Conservation (phyloP, 2,329 filamentous ascomycete species). For the Pezicula carpinea region DNA sequence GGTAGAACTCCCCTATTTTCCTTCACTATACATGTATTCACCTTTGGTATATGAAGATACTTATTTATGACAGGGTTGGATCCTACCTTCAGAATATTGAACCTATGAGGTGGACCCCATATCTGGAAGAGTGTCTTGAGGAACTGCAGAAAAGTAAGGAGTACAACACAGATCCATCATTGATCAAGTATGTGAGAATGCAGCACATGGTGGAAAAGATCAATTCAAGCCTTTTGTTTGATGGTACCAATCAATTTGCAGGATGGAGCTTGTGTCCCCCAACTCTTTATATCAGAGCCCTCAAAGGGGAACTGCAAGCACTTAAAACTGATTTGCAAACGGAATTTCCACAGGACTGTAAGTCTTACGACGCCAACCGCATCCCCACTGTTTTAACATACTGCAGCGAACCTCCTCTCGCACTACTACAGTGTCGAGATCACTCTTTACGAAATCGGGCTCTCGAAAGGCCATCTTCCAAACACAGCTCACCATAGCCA, state of each 20-base stretch:
- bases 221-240: neutral
- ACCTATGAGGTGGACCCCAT: conserved; percentile 9
- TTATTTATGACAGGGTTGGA: conserved; percentile 2
- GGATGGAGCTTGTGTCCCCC: neutral
- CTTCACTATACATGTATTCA: neutral
- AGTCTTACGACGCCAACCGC: neutral
- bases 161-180: conserved; percentile 4
- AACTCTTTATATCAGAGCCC: neutral
- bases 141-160: conserved; percentile 4
- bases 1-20: neutral
- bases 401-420: conserved; percentile 7
- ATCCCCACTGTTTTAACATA: neutral
- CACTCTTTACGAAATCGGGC: conserved; percentile 12
- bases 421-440: conserved; percentile 5
- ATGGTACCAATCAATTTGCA: conserved; percentile 1
- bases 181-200: conserved; percentile 4
- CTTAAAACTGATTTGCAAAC: neutral
- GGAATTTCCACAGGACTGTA: neutral
- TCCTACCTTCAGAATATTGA: conserved; percentile 9
- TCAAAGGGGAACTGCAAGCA: neutral
- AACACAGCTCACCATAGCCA: conserved; percentile 1
- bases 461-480: conserved; percentile 7
- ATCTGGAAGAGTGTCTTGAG: conserved; percentile 7
- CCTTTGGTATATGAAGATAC: neutral
- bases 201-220: conserved; percentile 3